Evolutionary conservation across 2,329 filamentous ascomycete species (phyloP).

Genomic region (Fusarium sp.): DNA sequence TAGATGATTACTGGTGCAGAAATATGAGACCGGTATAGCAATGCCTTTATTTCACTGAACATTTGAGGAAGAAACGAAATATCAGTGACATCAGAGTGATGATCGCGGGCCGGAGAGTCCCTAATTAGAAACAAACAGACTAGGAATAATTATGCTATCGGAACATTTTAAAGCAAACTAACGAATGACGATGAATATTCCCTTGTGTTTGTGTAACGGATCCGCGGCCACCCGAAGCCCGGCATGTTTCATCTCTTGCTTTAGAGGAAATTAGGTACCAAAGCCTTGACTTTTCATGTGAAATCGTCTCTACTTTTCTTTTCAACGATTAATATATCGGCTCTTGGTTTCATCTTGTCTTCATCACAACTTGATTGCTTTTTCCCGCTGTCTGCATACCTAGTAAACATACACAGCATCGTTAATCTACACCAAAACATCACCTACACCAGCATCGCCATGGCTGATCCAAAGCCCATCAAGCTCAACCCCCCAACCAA

Average conservation of each 20-base stretch:
- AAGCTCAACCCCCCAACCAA: constrained; percentile 58
- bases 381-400: not conserved
- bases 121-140: constrained; percentile 8
- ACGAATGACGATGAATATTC: constrained; percentile 5
- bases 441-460: constrained; percentile 14
- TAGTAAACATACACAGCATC: not conserved
- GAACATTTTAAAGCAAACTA: constrained; percentile 8
- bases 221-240: constrained; percentile 27
- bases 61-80: not conserved
- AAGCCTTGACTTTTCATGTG: not conserved
- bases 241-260: constrained; percentile 28
- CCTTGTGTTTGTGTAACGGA: constrained; percentile 5
- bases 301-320: constrained; percentile 2
- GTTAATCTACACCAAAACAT: not conserved
- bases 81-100: constrained; percentile 21
- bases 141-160: constrained; percentile 24
- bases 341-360: not conserved
- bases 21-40: not conserved
- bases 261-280: constrained; percentile 25
- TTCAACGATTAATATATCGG: not conserved
- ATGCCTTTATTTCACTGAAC: not conserved
- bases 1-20: not conserved
- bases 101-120: not conserved
- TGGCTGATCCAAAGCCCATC: constrained; percentile 38
- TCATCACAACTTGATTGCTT: not conserved